Evolutionary conservation across 179 eudicot species (phyloP).

Genomic region (Silene noctiflora): DNA sequence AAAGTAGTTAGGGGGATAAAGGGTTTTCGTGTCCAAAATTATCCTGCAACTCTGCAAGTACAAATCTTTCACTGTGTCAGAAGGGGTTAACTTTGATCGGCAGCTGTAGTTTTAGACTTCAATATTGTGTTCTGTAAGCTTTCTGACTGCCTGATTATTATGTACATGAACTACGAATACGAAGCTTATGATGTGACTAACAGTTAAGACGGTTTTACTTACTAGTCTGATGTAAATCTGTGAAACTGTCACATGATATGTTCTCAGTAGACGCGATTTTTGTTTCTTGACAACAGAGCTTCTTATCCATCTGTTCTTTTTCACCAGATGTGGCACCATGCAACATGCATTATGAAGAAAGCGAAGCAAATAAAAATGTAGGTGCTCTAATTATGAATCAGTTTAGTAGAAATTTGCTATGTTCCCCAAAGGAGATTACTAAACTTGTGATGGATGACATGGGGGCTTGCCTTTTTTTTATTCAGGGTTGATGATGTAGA

Average conservation of each 20-base stretch:
- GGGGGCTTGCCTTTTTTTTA: not conserved
- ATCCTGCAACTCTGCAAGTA: not conserved
- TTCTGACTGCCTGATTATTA: not conserved
- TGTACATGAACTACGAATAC: constrained; percentile 3
- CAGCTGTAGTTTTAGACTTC: not conserved
- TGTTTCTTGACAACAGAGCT: constrained; percentile 6
- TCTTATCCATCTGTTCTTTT: constrained; percentile 24
- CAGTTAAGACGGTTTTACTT: not conserved
- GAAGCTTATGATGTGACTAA: not conserved
- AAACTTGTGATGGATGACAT: constrained; percentile 20
- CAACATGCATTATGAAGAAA: constrained; percentile 73
- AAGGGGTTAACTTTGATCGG: not conserved
- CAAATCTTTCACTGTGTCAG: not conserved
- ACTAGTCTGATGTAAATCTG: not conserved
- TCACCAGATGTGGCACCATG: constrained; percentile 97
- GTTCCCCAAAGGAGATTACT: not conserved
- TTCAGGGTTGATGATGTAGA: constrained; percentile 77
- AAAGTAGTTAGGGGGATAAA: not conserved
- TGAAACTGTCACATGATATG: not conserved
- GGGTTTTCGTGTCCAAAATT: not conserved
- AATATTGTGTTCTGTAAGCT: not conserved
- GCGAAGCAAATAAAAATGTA: constrained; percentile 89
- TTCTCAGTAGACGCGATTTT: not conserved
- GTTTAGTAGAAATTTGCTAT: not conserved
- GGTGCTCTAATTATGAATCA: constrained; percentile 21